Evolutionary conservation across 1,284 basidiomycete genomes (phyloP).

Genomic region (Malassezia obtusa): DNA sequence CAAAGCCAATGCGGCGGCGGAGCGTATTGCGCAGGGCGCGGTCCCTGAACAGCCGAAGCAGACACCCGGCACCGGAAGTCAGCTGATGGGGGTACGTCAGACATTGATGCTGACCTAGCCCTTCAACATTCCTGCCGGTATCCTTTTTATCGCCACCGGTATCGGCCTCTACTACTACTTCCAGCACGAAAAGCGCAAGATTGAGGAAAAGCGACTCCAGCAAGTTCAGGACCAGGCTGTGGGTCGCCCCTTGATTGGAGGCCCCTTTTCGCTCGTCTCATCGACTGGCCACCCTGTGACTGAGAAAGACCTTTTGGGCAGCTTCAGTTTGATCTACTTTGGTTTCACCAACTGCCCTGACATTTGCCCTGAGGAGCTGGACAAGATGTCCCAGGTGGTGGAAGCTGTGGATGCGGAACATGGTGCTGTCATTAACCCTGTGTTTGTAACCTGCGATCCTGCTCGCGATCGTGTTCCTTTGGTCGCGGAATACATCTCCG

Average conservation of each 20-base stretch:
- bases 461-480: conserved; percentile 68
- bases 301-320: conserved; percentile 71
- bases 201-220: conserved; percentile 22
- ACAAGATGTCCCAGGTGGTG: conserved; percentile 84
- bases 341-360: conserved; percentile 70
- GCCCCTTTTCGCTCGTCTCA: conserved; percentile 59
- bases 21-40: not conserved
- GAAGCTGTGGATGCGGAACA: conserved; percentile 57
- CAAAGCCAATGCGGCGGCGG: not conserved
- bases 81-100: not conserved
- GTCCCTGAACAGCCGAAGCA: not conserved
- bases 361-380: conserved; percentile 94
- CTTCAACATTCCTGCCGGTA: conserved; percentile 74
- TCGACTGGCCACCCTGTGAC: conserved; percentile 55
- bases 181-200: conserved; percentile 63
- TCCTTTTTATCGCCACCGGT: conserved; percentile 71
- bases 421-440: conserved; percentile 54
- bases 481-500: conserved; percentile 52
- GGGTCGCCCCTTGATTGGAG: conserved; percentile 70
- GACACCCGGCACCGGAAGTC: not conserved
- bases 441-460: conserved; percentile 94
- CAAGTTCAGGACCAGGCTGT: conserved; percentile 47
- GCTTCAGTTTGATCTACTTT: conserved; percentile 67
- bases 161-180: conserved; percentile 79
- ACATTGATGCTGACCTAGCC: conserved; percentile 48